phyloP scores from a whole-genome alignment of 345 rosid species.

The Hibiscus trionum region DNA sequence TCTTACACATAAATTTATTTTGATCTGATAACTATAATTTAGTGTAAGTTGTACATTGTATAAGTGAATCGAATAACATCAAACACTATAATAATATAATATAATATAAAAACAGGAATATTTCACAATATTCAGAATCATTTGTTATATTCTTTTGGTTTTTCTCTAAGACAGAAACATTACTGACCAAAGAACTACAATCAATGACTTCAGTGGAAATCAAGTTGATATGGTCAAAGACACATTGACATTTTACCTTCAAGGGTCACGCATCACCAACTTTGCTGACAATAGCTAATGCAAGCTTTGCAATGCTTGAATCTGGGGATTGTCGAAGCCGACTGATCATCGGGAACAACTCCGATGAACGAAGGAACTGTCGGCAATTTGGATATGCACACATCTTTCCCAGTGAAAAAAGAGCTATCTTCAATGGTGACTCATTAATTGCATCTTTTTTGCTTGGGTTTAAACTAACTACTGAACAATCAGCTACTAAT shows the following conservation, averaged over 20 bases:
- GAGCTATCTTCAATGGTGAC: constrained; percentile 84
- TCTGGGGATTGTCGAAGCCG: constrained; percentile 86
- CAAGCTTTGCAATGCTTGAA: constrained; percentile 72
- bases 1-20: too few relatives aligned
- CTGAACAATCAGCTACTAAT: constrained; percentile 70
- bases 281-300: constrained; percentile 60
- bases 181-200: background rate
- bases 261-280: constrained; percentile 37
- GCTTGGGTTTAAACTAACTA: constrained; percentile 58
- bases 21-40: too few relatives aligned
- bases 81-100: background rate
- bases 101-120: background rate
- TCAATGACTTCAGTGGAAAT: background rate
- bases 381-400: constrained; percentile 72
- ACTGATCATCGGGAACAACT: constrained; percentile 62
- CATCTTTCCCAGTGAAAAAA: constrained; percentile 93
- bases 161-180: background rate
- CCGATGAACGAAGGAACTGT: constrained; percentile 61
- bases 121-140: background rate
- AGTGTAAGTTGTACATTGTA: too few relatives aligned
- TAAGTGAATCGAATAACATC: too few relatives aligned
- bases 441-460: constrained; percentile 63
- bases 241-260: background rate
- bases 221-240: constrained; percentile 1
- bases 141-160: background rate